These are phyloP conservation scores for Castanopsis chinensis DNA, from an alignment of 306 rosid species.

Conservation along the genomic window DNA sequence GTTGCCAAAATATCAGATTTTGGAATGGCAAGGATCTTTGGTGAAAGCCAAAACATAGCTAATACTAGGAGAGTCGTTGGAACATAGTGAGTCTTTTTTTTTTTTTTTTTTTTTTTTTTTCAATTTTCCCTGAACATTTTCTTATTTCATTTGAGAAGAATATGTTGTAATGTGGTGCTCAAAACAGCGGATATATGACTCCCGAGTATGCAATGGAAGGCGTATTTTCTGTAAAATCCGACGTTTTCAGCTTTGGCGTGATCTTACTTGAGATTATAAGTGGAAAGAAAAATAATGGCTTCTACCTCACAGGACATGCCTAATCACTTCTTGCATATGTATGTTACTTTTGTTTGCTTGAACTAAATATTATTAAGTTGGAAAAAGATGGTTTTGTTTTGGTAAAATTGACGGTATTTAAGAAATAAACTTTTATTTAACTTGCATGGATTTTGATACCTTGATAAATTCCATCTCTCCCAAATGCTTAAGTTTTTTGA, in stretches of 20 bases:
- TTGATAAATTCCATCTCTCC: too few relatives aligned
- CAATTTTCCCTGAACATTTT: background rate
- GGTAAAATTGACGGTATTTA: too few relatives aligned
- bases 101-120: background rate
- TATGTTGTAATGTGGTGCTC: too few relatives aligned
- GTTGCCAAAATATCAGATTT: slow-evolving; percentile 33
- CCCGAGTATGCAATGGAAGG: slow-evolving; percentile 34
- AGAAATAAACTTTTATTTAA: too few relatives aligned
- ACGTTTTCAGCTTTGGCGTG: slow-evolving; percentile 30
- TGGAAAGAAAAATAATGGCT: slow-evolving; percentile 20
- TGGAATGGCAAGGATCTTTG: slow-evolving; percentile 32
- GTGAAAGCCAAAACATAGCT: slow-evolving; percentile 17
- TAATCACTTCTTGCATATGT: slow-evolving; percentile 25
- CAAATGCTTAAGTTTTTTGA: too few relatives aligned
- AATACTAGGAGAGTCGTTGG: slow-evolving; percentile 34
- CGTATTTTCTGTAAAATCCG: slow-evolving; percentile 20
- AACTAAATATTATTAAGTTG: too few relatives aligned
- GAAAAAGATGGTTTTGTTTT: too few relatives aligned
- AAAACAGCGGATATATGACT: slow-evolving; percentile 25
- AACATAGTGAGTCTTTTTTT: slow-evolving; percentile 20
- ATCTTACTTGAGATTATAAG: slow-evolving; percentile 26
- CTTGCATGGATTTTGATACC: too few relatives aligned
- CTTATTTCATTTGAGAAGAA: background rate
- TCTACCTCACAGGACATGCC: slow-evolving; percentile 13
- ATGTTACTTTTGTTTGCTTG: background rate